phyloP scores from a whole-genome alignment of 2,329 filamentous ascomycete genomes.

The Trichoderma guizhouense region DNA sequence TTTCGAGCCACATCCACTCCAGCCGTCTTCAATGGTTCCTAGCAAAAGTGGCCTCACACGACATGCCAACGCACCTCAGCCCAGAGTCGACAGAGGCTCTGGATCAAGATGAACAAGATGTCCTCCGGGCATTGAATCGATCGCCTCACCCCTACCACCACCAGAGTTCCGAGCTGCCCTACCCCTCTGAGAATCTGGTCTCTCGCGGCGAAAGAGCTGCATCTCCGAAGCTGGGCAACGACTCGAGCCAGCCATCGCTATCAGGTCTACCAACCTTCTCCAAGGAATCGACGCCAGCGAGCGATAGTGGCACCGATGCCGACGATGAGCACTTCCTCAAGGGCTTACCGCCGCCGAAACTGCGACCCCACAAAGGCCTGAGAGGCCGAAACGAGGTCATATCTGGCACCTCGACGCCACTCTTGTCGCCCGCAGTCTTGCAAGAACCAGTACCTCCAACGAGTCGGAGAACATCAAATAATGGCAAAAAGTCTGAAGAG shows the following conservation, averaged over 20 bases:
- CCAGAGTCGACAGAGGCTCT: conserved; percentile 33
- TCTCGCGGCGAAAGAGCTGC: conserved; percentile 23
- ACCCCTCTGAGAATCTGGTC: conserved; percentile 43
- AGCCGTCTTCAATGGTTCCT: conserved; percentile 29
- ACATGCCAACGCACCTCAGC: conserved; percentile 47
- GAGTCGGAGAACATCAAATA: conserved; percentile 20
- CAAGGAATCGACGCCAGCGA: conserved; percentile 60
- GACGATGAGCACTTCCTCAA: conserved; percentile 90
- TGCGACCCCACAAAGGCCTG: conserved; percentile 72
- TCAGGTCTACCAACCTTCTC: conserved; percentile 32
- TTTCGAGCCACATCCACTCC: conserved; percentile 3
- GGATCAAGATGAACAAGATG: conserved; percentile 36
- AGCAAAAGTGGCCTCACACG: conserved; percentile 26
- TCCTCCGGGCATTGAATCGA: conserved; percentile 51
- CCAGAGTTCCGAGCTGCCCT: conserved; percentile 49
- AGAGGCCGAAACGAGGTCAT: conserved; percentile 55
- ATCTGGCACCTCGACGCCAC: conserved; percentile 55
- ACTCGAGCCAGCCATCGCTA: conserved; percentile 25
- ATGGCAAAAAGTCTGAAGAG: conserved; percentile 19
- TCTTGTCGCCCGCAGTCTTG: conserved; percentile 48
- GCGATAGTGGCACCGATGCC: conserved; percentile 90
- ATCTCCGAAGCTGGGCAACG: conserved; percentile 21
- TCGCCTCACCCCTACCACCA: conserved; percentile 68
- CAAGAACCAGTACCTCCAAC: conserved; percentile 35
- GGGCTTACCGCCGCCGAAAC: conserved; percentile 75